Base-by-base conservation (phyloP, 495 filamentous ascomycete species). In the Cetradonia linearis region DNA sequence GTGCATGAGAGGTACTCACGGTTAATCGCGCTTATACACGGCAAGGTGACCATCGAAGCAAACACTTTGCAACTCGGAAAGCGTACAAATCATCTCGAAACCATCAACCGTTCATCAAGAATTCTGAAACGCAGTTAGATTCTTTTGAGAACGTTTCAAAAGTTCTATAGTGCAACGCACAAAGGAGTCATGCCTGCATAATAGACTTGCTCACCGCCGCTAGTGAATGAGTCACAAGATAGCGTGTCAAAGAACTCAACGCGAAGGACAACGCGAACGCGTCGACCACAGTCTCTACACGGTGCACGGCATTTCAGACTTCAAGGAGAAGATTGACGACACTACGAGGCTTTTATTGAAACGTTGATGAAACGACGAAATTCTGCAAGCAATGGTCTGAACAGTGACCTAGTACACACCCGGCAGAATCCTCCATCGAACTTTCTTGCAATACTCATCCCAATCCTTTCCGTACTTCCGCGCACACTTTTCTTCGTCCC, bases 391-490 rank as follows among this genome's bases (percentile, higher is more conserved):
- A 34, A 28, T 10, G 36, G 28, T 40, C 34, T 44, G 30, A 13
- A 31, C 7, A 23, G 38, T 27, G 31, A 23, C 34, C 57, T 78
- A 97, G 73, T 98, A 98, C 31, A 98, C 77, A 31, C 86, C 86
- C n/a, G 93, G 93, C 20, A 98, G 70, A 65, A 98, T 96, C 68
- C 87, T 84, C 69, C 79, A 95, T 64, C 77, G 82, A 27, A 98
- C 93, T 69, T 85, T 77, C 65, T 83, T 83, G 66, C 85, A 88
- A 71, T 98, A 98, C 72, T 83, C 83, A 65, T 88, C 84, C 92
- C 93, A 98, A 66, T 96, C 91, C 63, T 83, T 81, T 14, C 94
- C 94, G 70, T 98, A 97, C 78, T 97, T 97, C 67, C 76, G 78
- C 64, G 79, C 74, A 74, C 94, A 98, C 78, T 95, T 96, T 70